Conservation (phyloP, 2,329 filamentous ascomycete species). For the Trichoderma sp. region DNA sequence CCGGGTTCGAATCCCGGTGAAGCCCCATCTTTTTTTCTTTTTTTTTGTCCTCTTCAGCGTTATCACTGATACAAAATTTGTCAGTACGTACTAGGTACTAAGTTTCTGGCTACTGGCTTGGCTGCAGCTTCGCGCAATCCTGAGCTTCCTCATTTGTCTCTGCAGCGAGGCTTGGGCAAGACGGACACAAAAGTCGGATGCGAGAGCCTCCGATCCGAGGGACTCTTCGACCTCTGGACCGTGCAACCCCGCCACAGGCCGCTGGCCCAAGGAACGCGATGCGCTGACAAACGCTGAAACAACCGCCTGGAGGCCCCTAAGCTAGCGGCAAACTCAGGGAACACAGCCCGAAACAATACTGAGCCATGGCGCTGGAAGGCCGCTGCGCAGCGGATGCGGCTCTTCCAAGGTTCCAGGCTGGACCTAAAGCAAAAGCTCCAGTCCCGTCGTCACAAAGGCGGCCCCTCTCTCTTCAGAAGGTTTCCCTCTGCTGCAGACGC, state of each 20-base stretch:
- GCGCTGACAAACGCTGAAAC: conserved; percentile 15
- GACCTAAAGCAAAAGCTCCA: neutral
- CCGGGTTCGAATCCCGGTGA: conserved; percentile 26
- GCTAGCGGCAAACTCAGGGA: neutral
- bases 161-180: neutral
- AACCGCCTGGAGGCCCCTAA: neutral
- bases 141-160: neutral
- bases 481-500: neutral
- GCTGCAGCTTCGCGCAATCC: neutral
- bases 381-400: conserved; percentile 14
- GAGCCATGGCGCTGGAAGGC: neutral
- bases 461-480: neutral
- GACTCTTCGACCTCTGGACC: neutral
- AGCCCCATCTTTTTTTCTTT: conserved; percentile 21
- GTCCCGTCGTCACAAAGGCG: neutral
- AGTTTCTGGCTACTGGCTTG: too few species aligned
- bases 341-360: too few species aligned
- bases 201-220: neutral
- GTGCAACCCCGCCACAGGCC: neutral
- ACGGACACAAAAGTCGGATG: neutral
- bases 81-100: too few species aligned
- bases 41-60: neutral
- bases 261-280: neutral
- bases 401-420: neutral
- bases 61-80: too few species aligned